Base-by-base conservation (phyloP, 768 basidiomycete genomes). In the Lactifluus rugatus region DNA sequence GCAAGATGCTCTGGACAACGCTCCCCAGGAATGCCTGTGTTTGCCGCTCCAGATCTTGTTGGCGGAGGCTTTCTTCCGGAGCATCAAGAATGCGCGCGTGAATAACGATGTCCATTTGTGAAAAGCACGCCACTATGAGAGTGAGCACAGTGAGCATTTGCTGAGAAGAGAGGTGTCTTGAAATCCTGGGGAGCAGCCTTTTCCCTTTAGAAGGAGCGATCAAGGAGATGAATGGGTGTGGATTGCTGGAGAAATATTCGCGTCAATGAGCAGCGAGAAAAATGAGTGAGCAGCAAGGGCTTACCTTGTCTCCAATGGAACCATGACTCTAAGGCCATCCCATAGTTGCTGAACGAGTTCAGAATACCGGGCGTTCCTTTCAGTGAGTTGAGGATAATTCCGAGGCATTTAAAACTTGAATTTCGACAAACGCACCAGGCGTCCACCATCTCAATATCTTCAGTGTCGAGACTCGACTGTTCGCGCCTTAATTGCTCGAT, bases 171-270 rank as follows among this genome's bases (percentile, higher is more conserved):
- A 98, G 79, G 64, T 93, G 87, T 19, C 94, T 85, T 10, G 91
- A 84, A 14, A 93, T 81, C 46, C 96, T 85, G 3, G 93, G 89
- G 13, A 99, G 77, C 25, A 99, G 79, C 60, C 85, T 85, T 75
- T 97, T 98, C 56, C 96, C 96, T 72, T 99, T 99, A 64, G 81
- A 81, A 4, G 90, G 85, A 19, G 78, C 80, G 48, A 99, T 79
- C 34, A 99, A 78, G 2, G 94, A 93, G 64, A 99, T 84, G 74
- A 99, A 97, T 2, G 96, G 96, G 73, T 99, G 96, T 2, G 95
- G 95, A 62, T 88, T 79, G 69, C 94, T 94, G 64, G 1, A 48
- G 48, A 5, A 41, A 28, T 21, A 39, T 23, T 10, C 26, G 19
- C 16, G 17, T 57, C 39, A 53, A 25, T 10, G 11, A 37, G 31